Evolutionary conservation across 371 early-diverging fungal species (phyloP), one percentile per base, ranked within the genome.

Genomic region (Coemansia sp.): DNA sequence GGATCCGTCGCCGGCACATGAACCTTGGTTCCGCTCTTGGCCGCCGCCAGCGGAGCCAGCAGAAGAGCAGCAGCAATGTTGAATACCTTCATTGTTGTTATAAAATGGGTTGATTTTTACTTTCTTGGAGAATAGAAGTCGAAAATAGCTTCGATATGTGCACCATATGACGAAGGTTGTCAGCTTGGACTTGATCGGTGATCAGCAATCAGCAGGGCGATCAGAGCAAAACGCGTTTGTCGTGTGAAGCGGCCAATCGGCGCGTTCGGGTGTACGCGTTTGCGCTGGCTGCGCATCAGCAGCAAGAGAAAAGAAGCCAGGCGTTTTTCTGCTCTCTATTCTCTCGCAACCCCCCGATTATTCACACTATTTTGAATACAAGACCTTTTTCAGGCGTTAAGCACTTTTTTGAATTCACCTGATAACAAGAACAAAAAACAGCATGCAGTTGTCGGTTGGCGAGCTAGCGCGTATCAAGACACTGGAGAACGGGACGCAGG

Each of bases 381-480:
- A 11, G 12, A 46, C 38, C 6, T 37, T 36, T 46, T 32, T 18
- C 4, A 44, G 6, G 11, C 6, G 16, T 10, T 16, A 12, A 12
- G 16, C 12, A 32, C 5, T 49, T 33, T 49, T 49, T 24, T 24
- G 52, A 16, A 39, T 39, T 38, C n/a, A 46, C 44, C 18, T n/a
- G 12, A 6, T 18, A 12, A 6, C 12, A 14, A 5, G 12, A 32
- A 47, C 11, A 54, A 32, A 36, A 31, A 14, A 1, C 2, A 44
- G 50, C 9, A 63, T 56, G 57, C 43, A 67, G 29, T 42, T 71
- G 37, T 67, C 71, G 3, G 46, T 58, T 16, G 72, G 72, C 40
- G 69, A 64, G 47, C 53, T 72, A 38, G 60, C 60, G 43, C 64
- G 65, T 36, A 53, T 72, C 43, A 60, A 55, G 56, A 34, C 4